phyloP scores from a whole-genome alignment of 129 eudicot genomes.

The Chrysanthemum seticuspe region DNA sequence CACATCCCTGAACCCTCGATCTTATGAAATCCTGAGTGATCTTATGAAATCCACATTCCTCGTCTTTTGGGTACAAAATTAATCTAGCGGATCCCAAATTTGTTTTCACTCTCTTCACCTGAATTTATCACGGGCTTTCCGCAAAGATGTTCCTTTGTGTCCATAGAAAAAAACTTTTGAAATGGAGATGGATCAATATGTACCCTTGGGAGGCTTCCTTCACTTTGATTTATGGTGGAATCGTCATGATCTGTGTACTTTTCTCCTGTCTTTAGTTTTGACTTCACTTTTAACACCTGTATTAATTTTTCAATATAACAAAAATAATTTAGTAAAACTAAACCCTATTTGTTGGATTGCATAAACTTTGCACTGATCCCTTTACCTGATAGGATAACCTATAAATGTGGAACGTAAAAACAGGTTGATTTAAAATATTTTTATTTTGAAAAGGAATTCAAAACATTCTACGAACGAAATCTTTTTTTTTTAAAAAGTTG shows the following conservation, averaged over 20 bases:
- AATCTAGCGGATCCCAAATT: constrained; percentile 46
- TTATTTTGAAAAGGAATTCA: too few relatives aligned
- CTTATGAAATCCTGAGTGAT: too few relatives aligned
- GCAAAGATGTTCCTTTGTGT: constrained; percentile 27
- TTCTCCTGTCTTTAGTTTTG: constrained; percentile 53
- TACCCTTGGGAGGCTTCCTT: constrained; percentile 65
- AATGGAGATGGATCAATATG: constrained; percentile 39
- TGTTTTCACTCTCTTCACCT: constrained; percentile 39
- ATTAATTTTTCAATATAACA: neutral
- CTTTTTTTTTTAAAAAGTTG: too few relatives aligned
- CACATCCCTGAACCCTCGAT: too few relatives aligned
- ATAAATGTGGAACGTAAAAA: too few relatives aligned
- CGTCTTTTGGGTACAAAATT: constrained; percentile 52
- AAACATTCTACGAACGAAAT: too few relatives aligned
- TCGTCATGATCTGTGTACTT: constrained; percentile 35
- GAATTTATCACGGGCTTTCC: constrained; percentile 30
- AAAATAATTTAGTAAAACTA: neutral
- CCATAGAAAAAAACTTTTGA: constrained; percentile 40
- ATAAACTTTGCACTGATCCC: neutral
- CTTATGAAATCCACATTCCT: constrained; percentile 15
- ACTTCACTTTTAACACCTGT: constrained; percentile 63
- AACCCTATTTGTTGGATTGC: neutral
- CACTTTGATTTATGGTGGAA: constrained; percentile 44
- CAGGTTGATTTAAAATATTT: too few relatives aligned
- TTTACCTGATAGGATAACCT: too few relatives aligned